Conservation (phyloP, 495 filamentous ascomycete species). For the Eremomyces bilateralis region DNA sequence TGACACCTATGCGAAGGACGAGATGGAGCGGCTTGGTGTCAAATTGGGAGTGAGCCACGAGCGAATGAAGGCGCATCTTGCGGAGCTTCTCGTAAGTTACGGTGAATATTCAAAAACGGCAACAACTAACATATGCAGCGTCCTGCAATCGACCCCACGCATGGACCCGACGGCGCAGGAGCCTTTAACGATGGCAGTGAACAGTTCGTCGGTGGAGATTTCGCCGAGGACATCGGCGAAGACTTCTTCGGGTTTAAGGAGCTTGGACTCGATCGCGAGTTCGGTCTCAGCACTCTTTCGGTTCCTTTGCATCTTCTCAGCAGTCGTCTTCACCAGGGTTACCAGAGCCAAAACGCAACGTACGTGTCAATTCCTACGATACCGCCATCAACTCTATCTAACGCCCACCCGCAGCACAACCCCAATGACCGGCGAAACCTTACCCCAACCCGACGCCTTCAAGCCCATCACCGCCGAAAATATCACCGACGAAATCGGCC, state of each 20-base stretch:
- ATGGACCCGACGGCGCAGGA: constrained; percentile 61
- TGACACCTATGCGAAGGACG: constrained; percentile 80
- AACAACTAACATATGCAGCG: constrained; percentile 22
- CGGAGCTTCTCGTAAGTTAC: constrained; percentile 43
- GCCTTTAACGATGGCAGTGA: constrained; percentile 93
- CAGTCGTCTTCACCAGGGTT: constrained; percentile 63
- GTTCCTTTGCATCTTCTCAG: constrained; percentile 91
- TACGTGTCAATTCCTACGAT: constrained; percentile 17
- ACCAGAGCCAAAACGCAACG: constrained; percentile 51
- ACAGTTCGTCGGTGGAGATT: constrained; percentile 90
- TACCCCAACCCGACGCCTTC: constrained; percentile 47
- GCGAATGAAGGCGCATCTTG: constrained; percentile 70
- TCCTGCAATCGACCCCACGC: constrained; percentile 55
- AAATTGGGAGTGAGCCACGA: constrained; percentile 76
- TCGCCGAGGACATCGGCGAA: constrained; percentile 90
- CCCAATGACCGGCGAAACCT: constrained; percentile 30
- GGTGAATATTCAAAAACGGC: background rate
- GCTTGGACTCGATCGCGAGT: constrained; percentile 72
- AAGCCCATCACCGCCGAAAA: constrained; percentile 65
- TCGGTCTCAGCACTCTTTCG: constrained; percentile 63
- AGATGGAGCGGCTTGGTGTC: constrained; percentile 69
- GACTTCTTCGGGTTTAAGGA: constrained; percentile 99
- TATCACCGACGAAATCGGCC: constrained; percentile 54
- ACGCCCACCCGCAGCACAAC: constrained; percentile 21
- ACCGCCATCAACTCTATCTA: constrained; percentile 4